Evolutionary conservation across 352 stramenopile species (phyloP).

Genomic region (Phytophthora litchii): DNA sequence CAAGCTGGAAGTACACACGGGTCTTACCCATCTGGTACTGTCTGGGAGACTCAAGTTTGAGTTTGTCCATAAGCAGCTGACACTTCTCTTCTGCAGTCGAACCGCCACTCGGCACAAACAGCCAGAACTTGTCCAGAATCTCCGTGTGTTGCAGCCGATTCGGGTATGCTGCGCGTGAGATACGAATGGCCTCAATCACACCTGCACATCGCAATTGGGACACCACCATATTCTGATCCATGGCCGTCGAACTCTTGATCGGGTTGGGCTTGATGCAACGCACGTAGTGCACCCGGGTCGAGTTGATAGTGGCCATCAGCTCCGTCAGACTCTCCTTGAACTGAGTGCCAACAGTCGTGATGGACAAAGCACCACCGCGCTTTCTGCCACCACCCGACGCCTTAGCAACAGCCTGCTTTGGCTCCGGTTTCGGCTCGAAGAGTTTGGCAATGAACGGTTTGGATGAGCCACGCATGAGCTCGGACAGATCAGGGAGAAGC

Average conservation of each 20-base stretch:
- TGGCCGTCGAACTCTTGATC: constrained; percentile 90
- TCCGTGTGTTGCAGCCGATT: constrained; percentile 94
- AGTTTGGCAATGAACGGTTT: constrained; percentile 77
- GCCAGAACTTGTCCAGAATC: constrained; percentile 83
- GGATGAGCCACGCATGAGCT: constrained; percentile 80
- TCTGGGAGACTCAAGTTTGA: constrained; percentile 69
- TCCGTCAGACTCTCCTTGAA: constrained; percentile 94
- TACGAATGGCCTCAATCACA: constrained; percentile 99
- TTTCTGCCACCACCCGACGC: constrained; percentile 49
- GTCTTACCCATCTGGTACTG: constrained; percentile 89
- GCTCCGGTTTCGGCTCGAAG: constrained; percentile 69
- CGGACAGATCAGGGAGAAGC: constrained; percentile 93
- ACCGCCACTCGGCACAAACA: constrained; percentile 75
- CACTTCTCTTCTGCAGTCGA: constrained; percentile 69
- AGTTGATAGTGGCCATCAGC: constrained; percentile 96
- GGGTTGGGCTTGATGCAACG: constrained; percentile 99
- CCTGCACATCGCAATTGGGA: constrained; percentile 97
- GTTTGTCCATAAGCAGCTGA: constrained; percentile 79
- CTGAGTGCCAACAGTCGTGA: constrained; percentile 85
- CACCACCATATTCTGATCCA: constrained; percentile 94
- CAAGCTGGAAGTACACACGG: constrained; percentile 88
- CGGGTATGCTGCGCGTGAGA: constrained; percentile 98
- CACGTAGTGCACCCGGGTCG: constrained; percentile 98
- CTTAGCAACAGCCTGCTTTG: constrained; percentile 44
- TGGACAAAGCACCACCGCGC: constrained; percentile 61